Evolutionary conservation across 805 yeast species (phyloP), one percentile per base, ranked within the genome.

Genomic region (Metschnikowia reukaufii): DNA sequence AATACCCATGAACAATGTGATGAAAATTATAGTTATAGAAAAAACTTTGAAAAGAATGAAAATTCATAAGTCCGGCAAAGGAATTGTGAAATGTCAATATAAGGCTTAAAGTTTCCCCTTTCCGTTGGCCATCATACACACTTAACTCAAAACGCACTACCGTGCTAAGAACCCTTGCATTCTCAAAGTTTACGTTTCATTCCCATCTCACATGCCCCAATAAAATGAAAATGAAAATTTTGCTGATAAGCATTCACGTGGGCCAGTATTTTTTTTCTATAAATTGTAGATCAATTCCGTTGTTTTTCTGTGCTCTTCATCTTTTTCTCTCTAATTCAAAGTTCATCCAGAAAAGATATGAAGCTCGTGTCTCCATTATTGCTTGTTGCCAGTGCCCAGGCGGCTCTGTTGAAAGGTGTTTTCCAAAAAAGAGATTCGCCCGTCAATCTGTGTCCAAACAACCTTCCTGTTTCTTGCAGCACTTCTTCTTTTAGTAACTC

Each of bases 401-500:
- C 41, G 16, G 41, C 41, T 18, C 23, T 15, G 23, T 27, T 37
- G 21, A 37, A 37, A 25, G 33, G 23, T 7, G 30, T 18, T n/a
- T 21, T 36, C 30, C 39, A 20, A 1, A 17, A 25, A 12, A 37
- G 33, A 18, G 33, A 32, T 25, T 9, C 12, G 29, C 29, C 29
- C 8, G 3, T 39, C 32, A 18, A 15, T 17, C 40, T 31, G 47
- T 43, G 47, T 18, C 47, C 47, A 15, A 32, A 21, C 27, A 23
- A 37, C n/a, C 27, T 32, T 31, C 47, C 42, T 5, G 38, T 21
- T 21, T 30, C 25, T 13, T 43, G 47, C 17, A 82, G 82, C 55
- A 59, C 70, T 4, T 75, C 63, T 0, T 72, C 69, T 3, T 70
- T 78, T 2, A 67, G 61, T 0, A 83, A 88, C 63, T 62, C 63